Percentiles rank a stretch among this genome's conserved stretches.
phyloP scores from a whole-genome alignment of 495 filamentous ascomycete genomes.

The Articulospora tetracladia region DNA sequence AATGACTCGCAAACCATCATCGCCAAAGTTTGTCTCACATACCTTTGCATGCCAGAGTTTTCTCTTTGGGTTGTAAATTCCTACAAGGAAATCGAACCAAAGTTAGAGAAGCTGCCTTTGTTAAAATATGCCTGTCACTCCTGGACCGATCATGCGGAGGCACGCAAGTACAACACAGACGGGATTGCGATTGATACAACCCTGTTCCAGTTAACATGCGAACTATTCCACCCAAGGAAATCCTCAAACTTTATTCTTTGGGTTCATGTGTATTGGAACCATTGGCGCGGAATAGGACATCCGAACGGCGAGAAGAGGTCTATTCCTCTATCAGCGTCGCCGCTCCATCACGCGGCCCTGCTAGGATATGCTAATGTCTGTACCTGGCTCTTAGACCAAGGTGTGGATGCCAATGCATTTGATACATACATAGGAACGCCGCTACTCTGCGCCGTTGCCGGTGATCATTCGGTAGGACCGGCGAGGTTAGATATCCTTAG shows the following conservation, averaged over 20 bases:
- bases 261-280: background rate
- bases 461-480: background rate
- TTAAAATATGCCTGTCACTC: background rate
- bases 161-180: too few relatives aligned
- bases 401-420: background rate
- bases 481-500: background rate
- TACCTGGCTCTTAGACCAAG: slow-evolving; percentile 3
- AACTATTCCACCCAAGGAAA: slow-evolving; percentile 4
- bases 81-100: background rate
- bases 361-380: background rate
- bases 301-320: background rate
- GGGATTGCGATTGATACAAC: too few relatives aligned
- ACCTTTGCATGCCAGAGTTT: background rate
- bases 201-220: background rate
- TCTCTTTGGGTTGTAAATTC: background rate
- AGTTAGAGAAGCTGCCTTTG: background rate
- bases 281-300: too few relatives aligned
- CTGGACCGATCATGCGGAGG: background rate
- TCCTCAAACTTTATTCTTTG: slow-evolving; percentile 1
- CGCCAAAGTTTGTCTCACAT: slow-evolving; percentile 8
- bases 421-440: slow-evolving; percentile 1
- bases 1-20: background rate
- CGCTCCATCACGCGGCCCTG: background rate
- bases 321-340: background rate
- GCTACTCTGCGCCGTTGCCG: background rate